Base-by-base conservation (phyloP, 768 basidiomycete genomes). In the Crassisporium funariophilum region DNA sequence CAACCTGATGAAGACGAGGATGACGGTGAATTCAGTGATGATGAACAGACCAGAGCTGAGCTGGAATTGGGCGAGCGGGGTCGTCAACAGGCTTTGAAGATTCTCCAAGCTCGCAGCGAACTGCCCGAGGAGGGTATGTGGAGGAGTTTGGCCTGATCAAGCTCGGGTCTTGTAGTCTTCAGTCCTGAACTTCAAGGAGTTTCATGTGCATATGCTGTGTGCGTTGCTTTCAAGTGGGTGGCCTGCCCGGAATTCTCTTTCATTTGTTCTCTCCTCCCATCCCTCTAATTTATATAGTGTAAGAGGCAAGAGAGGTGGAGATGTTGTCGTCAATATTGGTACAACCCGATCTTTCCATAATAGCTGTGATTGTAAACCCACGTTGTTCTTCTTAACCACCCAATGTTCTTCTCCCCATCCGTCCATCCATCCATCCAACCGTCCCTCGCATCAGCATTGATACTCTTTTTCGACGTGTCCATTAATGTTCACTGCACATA, bases 121-220 rank as follows among this genome's bases (percentile, higher is more conserved):
- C 53, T 90, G 19, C 88, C 88, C 2, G 77, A 76, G 49, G 77
- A 76, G 47, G 84, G 87, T 27, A 89, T 90, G 87, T 91, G 87
- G 87, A 76, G 86, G 57, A 91, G 88, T 70, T 69, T 91, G 57
- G 87, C 83, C 20, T 58, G 15, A 41, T 24, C 8, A 64, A 50
- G 61, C 38, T 15, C 33, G 35, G 21, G 17, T 22, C 7, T 6
- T n/a, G 15, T 27, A n/a, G 25, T 25, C 7, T n/a, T 13, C n/a
- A 33, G 36, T 31, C 22, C 20, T 16, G 8, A 31, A 6, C 22
- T 24, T 12, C 23, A 13, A 23, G 27, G 16, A n/a, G n/a, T n/a
- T n/a, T n/a, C n/a, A n/a, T n/a, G n/a, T n/a, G n/a, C n/a, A n/a
- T n/a, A n/a, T n/a, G n/a, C n/a, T n/a, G n/a, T n/a, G n/a, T n/a